Conservation (phyloP, 2,329 filamentous ascomycete species). For the Aspergillus sp. region DNA sequence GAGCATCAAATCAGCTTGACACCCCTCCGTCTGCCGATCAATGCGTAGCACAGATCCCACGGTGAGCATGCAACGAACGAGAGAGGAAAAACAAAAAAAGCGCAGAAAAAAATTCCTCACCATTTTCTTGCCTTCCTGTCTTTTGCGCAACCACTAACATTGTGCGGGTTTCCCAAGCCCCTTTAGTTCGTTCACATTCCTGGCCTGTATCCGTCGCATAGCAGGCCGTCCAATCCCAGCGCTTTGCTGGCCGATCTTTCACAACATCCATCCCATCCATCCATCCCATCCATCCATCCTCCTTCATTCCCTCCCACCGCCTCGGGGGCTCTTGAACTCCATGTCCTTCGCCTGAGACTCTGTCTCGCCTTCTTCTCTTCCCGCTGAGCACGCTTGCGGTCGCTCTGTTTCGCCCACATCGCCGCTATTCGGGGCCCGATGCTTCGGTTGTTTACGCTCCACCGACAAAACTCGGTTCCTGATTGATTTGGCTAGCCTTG, state of each 20-base stretch:
- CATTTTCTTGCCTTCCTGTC: slow-evolving; percentile 1
- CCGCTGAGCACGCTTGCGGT: slow-evolving; percentile 13
- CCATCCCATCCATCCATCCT: slow-evolving; percentile 12
- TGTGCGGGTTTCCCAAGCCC: slow-evolving; percentile 14
- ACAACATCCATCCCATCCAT: slow-evolving; percentile 18
- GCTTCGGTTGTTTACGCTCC: slow-evolving; percentile 5
- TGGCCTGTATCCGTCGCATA: slow-evolving; percentile 23
- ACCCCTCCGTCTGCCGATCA: slow-evolving; percentile 21
- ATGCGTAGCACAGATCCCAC: slow-evolving; percentile 20
- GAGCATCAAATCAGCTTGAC: slow-evolving; percentile 16
- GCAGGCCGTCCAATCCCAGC: slow-evolving; percentile 23
- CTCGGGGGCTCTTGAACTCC: slow-evolving; percentile 23
- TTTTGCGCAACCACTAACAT: slow-evolving; percentile 16
- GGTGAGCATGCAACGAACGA: slow-evolving; percentile 16
- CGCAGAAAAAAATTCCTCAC: slow-evolving; percentile 1
- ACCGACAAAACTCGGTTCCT: slow-evolving; percentile 14
- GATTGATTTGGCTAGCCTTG: slow-evolving; percentile 6
- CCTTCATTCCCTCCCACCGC: slow-evolving; percentile 25
- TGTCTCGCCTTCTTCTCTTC: slow-evolving; percentile 20
- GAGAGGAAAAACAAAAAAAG: slow-evolving; percentile 4
- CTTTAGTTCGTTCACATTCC: slow-evolving; percentile 27
- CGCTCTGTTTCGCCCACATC: slow-evolving; percentile 1
- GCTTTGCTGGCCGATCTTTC: slow-evolving; percentile 21
- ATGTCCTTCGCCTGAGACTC: slow-evolving; percentile 12
- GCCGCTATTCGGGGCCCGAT: slow-evolving; percentile 7